phyloP scores from a whole-genome alignment of 495 filamentous ascomycete genomes.

The Pyrenopolyporus hunteri region DNA sequence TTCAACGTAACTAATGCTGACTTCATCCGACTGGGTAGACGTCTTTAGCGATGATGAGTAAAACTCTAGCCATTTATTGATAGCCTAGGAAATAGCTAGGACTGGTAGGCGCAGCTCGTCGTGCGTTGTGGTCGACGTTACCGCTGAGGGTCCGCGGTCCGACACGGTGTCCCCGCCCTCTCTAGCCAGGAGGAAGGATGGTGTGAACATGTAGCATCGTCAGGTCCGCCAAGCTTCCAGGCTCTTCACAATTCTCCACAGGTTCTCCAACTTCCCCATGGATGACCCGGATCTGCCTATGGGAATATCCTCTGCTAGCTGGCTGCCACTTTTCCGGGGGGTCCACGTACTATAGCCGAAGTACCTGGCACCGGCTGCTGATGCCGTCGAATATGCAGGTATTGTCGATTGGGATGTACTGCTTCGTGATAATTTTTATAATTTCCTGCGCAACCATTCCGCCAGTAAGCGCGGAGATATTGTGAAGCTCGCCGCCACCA shows the following conservation, averaged over 20 bases:
- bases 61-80: conserved; percentile 18
- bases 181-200: conserved; percentile 27
- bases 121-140: conserved; percentile 29
- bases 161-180: conserved; percentile 35
- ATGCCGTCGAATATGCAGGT: conserved; percentile 94
- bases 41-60: conserved; percentile 18
- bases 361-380: conserved; percentile 75
- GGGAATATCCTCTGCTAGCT: conserved; percentile 33
- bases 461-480: conserved; percentile 87
- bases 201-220: conserved; percentile 43
- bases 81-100: conserved; percentile 6
- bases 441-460: conserved; percentile 95
- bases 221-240: conserved; percentile 41
- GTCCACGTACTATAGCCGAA: conserved; percentile 51
- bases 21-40: conserved; percentile 35
- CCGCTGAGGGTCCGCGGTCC: conserved; percentile 44
- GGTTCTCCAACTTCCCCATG: conserved; percentile 41
- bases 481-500: conserved; percentile 88
- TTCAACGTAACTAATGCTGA: conserved; percentile 30
- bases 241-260: conserved; percentile 36
- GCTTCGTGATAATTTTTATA: conserved; percentile 93
- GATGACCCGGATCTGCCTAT: conserved; percentile 53
- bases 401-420: conserved; percentile 95
- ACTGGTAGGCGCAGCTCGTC: conserved; percentile 18
- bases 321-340: conserved; percentile 17